These are phyloP conservation scores for Fusarium sarcochroum DNA, from an alignment of 2,329 filamentous ascomycete species.

Conservation along the genomic window DNA sequence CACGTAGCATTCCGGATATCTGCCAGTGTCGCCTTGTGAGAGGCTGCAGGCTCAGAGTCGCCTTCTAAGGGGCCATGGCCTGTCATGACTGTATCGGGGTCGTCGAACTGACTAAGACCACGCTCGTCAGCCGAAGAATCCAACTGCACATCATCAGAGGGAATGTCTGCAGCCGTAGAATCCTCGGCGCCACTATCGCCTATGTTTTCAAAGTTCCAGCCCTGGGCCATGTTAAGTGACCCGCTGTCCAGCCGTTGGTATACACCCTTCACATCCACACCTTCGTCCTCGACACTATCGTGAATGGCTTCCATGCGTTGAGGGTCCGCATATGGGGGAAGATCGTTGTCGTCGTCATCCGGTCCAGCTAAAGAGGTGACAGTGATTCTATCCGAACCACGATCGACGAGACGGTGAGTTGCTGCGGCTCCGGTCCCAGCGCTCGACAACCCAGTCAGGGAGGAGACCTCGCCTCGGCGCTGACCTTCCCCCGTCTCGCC, in stretches of 20 bases:
- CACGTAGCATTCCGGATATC: conserved; percentile 54
- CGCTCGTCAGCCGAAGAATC: conserved; percentile 57
- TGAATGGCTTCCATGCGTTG: conserved; percentile 51
- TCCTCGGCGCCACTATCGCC: conserved; percentile 50
- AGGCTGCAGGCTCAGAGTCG: conserved; percentile 30
- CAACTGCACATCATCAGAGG: conserved; percentile 61
- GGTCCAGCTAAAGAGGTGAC: conserved; percentile 46
- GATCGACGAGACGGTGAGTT: conserved; percentile 76
- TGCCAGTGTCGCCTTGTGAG: conserved; percentile 35
- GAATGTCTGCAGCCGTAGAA: conserved; percentile 55
- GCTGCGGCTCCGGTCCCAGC: conserved; percentile 83
- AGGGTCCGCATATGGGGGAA: conserved; percentile 52
- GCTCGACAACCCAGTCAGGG: conserved; percentile 92
- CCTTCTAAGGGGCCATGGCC: conserved; percentile 31
- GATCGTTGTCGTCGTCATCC: conserved; percentile 51
- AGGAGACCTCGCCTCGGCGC: conserved; percentile 87
- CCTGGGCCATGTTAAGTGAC: conserved; percentile 53
- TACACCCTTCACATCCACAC: conserved; percentile 57
- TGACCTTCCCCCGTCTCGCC: conserved; percentile 80
- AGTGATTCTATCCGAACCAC: conserved; percentile 62
- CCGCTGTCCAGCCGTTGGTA: conserved; percentile 49
- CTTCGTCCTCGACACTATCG: conserved; percentile 65
- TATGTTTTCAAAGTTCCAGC: conserved; percentile 64
- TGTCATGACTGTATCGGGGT: conserved; percentile 52
- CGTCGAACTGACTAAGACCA: conserved; percentile 42